Evolutionary conservation across 768 basidiomycete genomes (phyloP).

Genomic region (Peribolospora kevripleyi): DNA sequence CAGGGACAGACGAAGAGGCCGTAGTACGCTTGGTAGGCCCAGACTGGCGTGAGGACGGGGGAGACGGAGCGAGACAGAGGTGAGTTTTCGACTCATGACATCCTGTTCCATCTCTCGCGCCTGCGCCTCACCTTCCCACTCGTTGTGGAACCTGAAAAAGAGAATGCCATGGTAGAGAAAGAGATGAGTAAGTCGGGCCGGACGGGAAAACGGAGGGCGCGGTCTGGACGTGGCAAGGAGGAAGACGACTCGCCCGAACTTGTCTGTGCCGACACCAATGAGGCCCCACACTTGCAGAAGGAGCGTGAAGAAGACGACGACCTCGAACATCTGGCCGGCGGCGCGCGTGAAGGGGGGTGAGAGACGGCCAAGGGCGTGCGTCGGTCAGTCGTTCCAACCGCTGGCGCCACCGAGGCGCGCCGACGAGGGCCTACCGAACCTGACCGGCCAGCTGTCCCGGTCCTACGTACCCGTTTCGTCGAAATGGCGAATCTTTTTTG

Average conservation of each 20-base stretch:
- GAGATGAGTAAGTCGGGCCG: too few relatives aligned
- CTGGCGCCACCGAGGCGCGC: too few relatives aligned
- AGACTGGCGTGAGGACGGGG: conserved; percentile 5
- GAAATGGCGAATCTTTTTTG: conserved; percentile 1
- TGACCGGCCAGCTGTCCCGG: not conserved
- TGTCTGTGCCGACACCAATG: conserved; percentile 6
- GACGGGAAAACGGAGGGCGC: too few relatives aligned
- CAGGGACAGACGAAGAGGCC: conserved; percentile 17
- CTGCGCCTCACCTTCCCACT: not conserved
- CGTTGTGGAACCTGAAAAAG: not conserved
- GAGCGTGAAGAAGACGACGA: conserved; percentile 1
- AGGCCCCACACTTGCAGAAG: conserved; percentile 3
- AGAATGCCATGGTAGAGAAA: too few relatives aligned
- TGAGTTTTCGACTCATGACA: too few relatives aligned
- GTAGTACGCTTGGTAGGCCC: conserved; percentile 18
- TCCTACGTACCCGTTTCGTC: not conserved
- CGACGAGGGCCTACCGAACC: too few relatives aligned
- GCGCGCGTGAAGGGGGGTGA: too few relatives aligned
- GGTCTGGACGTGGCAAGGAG: too few relatives aligned
- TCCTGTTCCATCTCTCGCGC: too few relatives aligned
- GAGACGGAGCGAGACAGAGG: too few relatives aligned
- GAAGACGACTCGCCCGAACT: not conserved
- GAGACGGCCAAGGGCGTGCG: too few relatives aligned
- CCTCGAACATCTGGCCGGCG: not conserved
- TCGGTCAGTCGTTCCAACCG: too few relatives aligned